phyloP scores from a whole-genome alignment of 352 stramenopile genomes.

The Elongisporangium undulatum region DNA sequence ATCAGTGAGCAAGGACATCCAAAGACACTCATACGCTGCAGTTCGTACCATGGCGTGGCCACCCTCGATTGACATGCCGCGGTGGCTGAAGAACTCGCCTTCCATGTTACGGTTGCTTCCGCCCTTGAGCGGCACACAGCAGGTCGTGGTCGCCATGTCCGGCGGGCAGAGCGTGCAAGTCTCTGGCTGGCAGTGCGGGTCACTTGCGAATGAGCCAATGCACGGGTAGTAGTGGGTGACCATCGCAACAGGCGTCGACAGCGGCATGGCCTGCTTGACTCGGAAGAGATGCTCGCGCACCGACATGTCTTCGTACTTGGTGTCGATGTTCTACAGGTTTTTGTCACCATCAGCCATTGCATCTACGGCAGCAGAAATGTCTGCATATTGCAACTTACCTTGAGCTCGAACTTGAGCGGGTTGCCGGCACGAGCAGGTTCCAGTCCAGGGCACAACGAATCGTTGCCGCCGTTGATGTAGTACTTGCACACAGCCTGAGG shows the following conservation, averaged over 20 bases:
- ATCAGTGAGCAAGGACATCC: not conserved
- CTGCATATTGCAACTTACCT: slow-evolving; percentile 21
- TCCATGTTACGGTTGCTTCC: slow-evolving; percentile 80
- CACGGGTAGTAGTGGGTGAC: slow-evolving; percentile 82
- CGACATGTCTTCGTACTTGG: slow-evolving; percentile 81
- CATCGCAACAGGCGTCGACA: slow-evolving; percentile 70
- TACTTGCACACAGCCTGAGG: slow-evolving; percentile 70
- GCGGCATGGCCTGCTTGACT: slow-evolving; percentile 73
- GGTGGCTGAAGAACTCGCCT: slow-evolving; percentile 79
- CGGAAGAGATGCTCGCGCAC: slow-evolving; percentile 65
- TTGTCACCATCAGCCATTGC: not conserved
- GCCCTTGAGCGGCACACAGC: slow-evolving; percentile 65
- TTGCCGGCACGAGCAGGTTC: slow-evolving; percentile 49
- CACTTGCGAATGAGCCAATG: slow-evolving; percentile 49
- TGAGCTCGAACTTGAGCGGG: slow-evolving; percentile 64
- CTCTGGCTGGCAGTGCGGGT: slow-evolving; percentile 58
- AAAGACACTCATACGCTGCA: not conserved
- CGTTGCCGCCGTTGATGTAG: slow-evolving; percentile 48
- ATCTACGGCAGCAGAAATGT: not conserved
- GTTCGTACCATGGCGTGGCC: slow-evolving; percentile 67
- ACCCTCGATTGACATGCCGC: slow-evolving; percentile 75
- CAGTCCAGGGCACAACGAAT: slow-evolving; percentile 63
- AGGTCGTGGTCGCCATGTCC: slow-evolving; percentile 75
- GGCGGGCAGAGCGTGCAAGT: slow-evolving; percentile 66
- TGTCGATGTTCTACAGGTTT: slow-evolving; percentile 50